These are phyloP conservation scores for Posidonia oceanica DNA, from an alignment of 116 monocot genomes.

Conservation along the genomic window DNA sequence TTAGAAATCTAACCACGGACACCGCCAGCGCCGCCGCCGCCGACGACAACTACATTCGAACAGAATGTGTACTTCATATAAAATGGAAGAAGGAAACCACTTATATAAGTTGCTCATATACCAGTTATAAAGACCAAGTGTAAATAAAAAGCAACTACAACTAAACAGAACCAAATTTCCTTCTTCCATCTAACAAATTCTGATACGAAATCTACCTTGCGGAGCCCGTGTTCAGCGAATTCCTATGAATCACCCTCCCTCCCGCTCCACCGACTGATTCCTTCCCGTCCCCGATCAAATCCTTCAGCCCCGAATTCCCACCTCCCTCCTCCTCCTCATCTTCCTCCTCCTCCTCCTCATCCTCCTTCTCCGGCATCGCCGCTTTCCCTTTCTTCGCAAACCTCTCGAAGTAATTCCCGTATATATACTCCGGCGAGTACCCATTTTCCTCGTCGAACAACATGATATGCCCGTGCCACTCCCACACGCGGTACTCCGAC, in stretches of 20 bases:
- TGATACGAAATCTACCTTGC: background rate
- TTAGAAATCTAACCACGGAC: too few relatives aligned
- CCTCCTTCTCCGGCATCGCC: conserved; percentile 4
- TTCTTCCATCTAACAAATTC: background rate
- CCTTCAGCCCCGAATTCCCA: conserved; percentile 53
- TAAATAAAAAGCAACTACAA: too few relatives aligned
- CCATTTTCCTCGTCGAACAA: conserved; percentile 79
- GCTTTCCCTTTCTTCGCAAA: conserved; percentile 16
- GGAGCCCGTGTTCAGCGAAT: conserved; percentile 3
- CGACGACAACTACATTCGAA: too few relatives aligned
- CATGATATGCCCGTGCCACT: conserved; percentile 98
- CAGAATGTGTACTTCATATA: too few relatives aligned
- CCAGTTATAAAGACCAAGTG: too few relatives aligned
- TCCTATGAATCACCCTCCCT: conserved; percentile 11
- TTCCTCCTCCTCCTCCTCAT: conserved; percentile 10
- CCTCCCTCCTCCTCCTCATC: conserved; percentile 11
- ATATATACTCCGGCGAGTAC: conserved; percentile 81
- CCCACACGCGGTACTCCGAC: conserved; percentile 75
- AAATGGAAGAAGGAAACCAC: too few relatives aligned
- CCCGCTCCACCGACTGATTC: background rate
- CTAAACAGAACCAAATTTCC: too few relatives aligned
- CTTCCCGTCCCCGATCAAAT: conserved; percentile 44
- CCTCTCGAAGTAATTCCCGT: conserved; percentile 88
- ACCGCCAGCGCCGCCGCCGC: too few relatives aligned
- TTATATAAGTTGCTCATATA: too few relatives aligned